Conservation (phyloP, 169 alveolate species). For the Plasmodium blacklocki region DNA sequence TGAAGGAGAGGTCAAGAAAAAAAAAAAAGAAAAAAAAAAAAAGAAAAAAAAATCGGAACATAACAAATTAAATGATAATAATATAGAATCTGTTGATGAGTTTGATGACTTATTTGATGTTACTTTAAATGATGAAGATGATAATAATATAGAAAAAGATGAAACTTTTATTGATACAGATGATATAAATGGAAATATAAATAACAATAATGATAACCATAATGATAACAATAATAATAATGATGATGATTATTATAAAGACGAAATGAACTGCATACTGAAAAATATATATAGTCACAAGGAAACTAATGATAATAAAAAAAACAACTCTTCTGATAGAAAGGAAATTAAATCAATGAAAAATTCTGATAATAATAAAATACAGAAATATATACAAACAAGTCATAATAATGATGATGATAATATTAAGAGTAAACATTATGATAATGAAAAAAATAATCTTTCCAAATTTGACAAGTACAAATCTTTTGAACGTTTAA, state of each 20-base stretch:
- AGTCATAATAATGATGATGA: neutral
- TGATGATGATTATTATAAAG: constrained; percentile 7
- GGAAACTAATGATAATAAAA: neutral
- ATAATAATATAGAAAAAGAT: neutral
- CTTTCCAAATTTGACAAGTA: too few relatives aligned
- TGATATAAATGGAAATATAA: neutral
- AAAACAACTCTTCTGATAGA: neutral
- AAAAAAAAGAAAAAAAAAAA: constrained; percentile 5
- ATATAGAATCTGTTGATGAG: neutral
- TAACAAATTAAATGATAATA: too few relatives aligned
- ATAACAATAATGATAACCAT: neutral
- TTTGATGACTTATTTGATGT: constrained; percentile 56
- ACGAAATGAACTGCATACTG: constrained; percentile 40
- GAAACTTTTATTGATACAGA: neutral
- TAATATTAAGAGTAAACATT: neutral
- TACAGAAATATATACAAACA: neutral
- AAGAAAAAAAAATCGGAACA: constrained; percentile 26
- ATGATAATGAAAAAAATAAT: neutral
- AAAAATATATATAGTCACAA: constrained; percentile 33
- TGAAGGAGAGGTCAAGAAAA: neutral
- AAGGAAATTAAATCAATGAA: neutral
- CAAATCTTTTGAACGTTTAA: constrained; percentile 6
- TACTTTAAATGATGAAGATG: constrained; percentile 1
- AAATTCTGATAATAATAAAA: neutral
- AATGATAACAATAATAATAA: neutral